Evolutionary conservation across 1,284 basidiomycete genomes (phyloP).

Genomic region (Puccinia horiana): DNA sequence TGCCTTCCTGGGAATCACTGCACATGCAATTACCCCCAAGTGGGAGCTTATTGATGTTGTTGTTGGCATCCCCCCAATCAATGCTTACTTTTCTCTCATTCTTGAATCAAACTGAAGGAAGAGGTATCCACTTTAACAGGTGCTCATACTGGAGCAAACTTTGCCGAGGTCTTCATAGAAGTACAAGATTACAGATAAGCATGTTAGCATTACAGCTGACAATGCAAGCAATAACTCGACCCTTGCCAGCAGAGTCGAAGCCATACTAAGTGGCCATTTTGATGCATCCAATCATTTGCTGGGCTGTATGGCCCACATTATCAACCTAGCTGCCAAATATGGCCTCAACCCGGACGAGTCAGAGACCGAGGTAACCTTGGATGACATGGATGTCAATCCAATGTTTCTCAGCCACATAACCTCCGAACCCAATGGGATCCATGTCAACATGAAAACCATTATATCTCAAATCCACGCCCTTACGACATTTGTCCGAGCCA

Average conservation of each 20-base stretch:
- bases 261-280: background rate
- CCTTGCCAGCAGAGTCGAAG: background rate
- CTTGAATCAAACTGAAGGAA: background rate
- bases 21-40: background rate
- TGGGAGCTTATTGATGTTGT: background rate
- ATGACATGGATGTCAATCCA: background rate
- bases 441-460: background rate
- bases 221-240: background rate
- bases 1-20: conserved; percentile 2
- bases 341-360: background rate
- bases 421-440: background rate
- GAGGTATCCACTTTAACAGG: background rate
- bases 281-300: background rate
- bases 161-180: background rate
- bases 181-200: background rate
- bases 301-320: conserved; percentile 1
- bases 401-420: no score
- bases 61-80: background rate
- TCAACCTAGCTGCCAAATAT: background rate
- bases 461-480: background rate
- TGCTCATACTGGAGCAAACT: background rate
- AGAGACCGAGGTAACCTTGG: background rate
- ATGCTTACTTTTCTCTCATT: background rate
- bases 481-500: background rate
- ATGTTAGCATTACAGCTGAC: background rate